These are phyloP conservation scores for Misopates orontium DNA, from an alignment of 257 asterid species.

Conservation along the genomic window DNA sequence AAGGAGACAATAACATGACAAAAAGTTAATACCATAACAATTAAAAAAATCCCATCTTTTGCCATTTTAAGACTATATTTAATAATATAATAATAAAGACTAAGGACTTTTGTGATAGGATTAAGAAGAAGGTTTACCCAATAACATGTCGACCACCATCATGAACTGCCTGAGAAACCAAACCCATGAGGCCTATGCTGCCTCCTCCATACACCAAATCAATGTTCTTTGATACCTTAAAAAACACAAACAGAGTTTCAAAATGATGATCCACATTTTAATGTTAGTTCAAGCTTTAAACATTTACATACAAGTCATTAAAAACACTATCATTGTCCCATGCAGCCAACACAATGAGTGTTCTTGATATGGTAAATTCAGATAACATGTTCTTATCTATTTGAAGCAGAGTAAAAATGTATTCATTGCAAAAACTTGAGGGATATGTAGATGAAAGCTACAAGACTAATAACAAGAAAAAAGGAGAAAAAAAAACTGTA, in stretches of 20 bases:
- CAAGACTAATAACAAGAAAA: background rate
- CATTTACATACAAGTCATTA: too few species aligned
- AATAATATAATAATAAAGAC: too few species aligned
- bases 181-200: slow-evolving; percentile 96
- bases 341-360: background rate
- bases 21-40: slow-evolving; percentile 33
- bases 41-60: slow-evolving; percentile 14
- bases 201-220: slow-evolving; percentile 99
- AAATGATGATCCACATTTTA: too few species aligned
- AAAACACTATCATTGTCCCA: background rate
- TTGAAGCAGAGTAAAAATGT: background rate
- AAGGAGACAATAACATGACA: slow-evolving; percentile 71
- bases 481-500: background rate
- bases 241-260: slow-evolving; percentile 23
- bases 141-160: slow-evolving; percentile 90
- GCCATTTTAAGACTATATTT: background rate
- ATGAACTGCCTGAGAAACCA: slow-evolving; percentile 93
- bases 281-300: too few species aligned
- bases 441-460: too few species aligned
- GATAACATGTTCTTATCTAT: too few species aligned
- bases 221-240: slow-evolving; percentile 76
- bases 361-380: too few species aligned
- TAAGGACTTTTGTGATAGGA: too few species aligned
- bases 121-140: slow-evolving; percentile 48
- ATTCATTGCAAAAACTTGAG: too few species aligned